phyloP scores from a whole-genome alignment of 495 filamentous ascomycete species.

The Xylona heveae region DNA sequence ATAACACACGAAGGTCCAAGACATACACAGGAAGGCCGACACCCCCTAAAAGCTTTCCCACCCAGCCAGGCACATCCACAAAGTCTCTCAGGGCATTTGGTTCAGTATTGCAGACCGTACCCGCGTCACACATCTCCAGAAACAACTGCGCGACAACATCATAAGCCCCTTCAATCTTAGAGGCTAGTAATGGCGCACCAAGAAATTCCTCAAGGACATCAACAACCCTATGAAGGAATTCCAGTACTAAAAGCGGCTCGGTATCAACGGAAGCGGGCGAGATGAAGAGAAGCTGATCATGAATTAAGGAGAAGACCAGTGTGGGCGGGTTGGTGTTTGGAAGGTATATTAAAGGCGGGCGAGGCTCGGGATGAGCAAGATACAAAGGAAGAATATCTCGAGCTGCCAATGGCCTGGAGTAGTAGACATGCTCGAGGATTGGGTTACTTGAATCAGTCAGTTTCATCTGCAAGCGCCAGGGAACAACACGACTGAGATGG shows the following conservation, averaged over 20 bases:
- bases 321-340: slow-evolving; percentile 68
- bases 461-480: slow-evolving; percentile 3
- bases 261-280: slow-evolving; percentile 57
- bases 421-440: slow-evolving; percentile 48
- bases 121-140: slow-evolving; percentile 91
- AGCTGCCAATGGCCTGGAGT: slow-evolving; percentile 56
- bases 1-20: too few relatives aligned
- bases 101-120: slow-evolving; percentile 75
- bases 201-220: slow-evolving; percentile 92
- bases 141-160: slow-evolving; percentile 88
- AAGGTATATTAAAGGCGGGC: slow-evolving; percentile 71
- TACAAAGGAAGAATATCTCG: slow-evolving; percentile 63
- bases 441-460: slow-evolving; percentile 23
- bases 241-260: slow-evolving; percentile 83
- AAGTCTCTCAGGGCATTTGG: slow-evolving; percentile 81
- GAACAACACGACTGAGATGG: slow-evolving; percentile 1
- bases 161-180: slow-evolving; percentile 72
- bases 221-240: slow-evolving; percentile 85
- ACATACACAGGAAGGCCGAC: slow-evolving; percentile 58
- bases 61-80: slow-evolving; percentile 71
- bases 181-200: slow-evolving; percentile 65
- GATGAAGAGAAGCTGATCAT: slow-evolving; percentile 76
- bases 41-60: slow-evolving; percentile 78
- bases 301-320: slow-evolving; percentile 64
- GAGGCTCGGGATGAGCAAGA: slow-evolving; percentile 59